Conservation (phyloP, 495 filamentous ascomycete genomes). For the Aspergillus egyptiacus region DNA sequence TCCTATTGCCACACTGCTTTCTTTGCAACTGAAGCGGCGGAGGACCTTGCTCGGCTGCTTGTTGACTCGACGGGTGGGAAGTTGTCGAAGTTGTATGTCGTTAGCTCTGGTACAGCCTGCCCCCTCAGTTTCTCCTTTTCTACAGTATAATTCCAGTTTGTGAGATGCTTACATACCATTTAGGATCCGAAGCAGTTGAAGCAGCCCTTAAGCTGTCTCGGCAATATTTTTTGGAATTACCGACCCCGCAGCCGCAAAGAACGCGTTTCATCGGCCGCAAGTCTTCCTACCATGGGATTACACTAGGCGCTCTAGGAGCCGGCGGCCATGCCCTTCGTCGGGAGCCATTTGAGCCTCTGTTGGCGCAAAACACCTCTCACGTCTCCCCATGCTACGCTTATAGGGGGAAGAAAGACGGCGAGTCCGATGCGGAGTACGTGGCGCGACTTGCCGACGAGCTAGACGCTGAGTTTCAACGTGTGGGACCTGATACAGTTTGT, state of each 20-base stretch:
- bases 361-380: constrained; percentile 53
- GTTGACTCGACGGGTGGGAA: constrained; percentile 42
- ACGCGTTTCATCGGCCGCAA: constrained; percentile 60
- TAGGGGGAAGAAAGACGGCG: constrained; percentile 43
- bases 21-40: constrained; percentile 43
- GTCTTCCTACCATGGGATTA: constrained; percentile 72
- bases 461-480: constrained; percentile 64
- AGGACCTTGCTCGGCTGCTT: constrained; percentile 40
- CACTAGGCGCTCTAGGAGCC: constrained; percentile 58
- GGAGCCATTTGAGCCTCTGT: constrained; percentile 59
- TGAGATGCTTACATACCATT: too few relatives aligned
- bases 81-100: constrained; percentile 41
- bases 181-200: constrained; percentile 68
- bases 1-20: constrained; percentile 51
- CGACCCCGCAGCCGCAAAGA: constrained; percentile 40
- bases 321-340: constrained; percentile 59
- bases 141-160: not conserved
- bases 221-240: constrained; percentile 55
- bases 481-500: constrained; percentile 66
- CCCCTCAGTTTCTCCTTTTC: not conserved
- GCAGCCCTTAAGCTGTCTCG: constrained; percentile 59
- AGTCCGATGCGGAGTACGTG: constrained; percentile 49
- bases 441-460: constrained; percentile 58
- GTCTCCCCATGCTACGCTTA: constrained; percentile 70
- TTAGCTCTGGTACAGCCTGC: constrained; percentile 57